phyloP scores from a whole-genome alignment of 140 eudicot genomes.

The Erigeron philadelphicus region DNA sequence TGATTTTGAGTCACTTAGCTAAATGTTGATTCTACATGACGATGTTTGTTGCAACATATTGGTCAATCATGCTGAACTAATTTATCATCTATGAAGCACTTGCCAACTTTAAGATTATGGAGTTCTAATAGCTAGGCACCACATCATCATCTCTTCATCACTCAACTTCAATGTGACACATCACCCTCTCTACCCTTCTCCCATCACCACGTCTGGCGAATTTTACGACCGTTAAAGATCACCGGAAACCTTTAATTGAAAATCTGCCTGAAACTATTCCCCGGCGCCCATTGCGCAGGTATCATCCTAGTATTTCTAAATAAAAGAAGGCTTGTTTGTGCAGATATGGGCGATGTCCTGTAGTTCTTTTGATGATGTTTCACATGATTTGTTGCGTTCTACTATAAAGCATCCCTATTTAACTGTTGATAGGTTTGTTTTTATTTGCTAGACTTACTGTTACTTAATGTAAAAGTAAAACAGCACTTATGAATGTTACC shows the following conservation, averaged over 20 bases:
- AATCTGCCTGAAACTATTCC: too few species aligned
- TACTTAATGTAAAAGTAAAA: not conserved
- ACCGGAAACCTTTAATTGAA: too few species aligned
- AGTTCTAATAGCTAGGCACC: too few species aligned
- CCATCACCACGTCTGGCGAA: too few species aligned
- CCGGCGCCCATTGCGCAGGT: too few species aligned
- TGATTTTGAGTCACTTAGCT: not conserved
- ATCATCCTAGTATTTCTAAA: not conserved
- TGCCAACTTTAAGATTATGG: too few species aligned
- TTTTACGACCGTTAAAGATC: too few species aligned
- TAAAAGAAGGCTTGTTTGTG: conserved; percentile 20
- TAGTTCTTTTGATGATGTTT: conserved; percentile 44
- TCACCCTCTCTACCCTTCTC: too few species aligned
- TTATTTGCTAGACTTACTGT: not conserved
- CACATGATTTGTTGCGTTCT: conserved; percentile 49
- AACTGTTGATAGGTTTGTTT: conserved; percentile 70
- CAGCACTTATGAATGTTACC: conserved; percentile 10
- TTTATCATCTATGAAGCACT: not conserved
- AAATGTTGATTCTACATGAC: not conserved
- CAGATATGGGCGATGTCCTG: conserved; percentile 69
- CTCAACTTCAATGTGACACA: too few species aligned
- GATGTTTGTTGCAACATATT: not conserved
- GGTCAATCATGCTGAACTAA: conserved; percentile 7
- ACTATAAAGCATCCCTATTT: conserved; percentile 58
- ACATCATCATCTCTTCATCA: too few species aligned